A percentile compares a stretch with the other conserved stretches of the same genome.
Evolutionary conservation across 768 basidiomycete species (phyloP).

Genomic region (Mycena floridula): DNA sequence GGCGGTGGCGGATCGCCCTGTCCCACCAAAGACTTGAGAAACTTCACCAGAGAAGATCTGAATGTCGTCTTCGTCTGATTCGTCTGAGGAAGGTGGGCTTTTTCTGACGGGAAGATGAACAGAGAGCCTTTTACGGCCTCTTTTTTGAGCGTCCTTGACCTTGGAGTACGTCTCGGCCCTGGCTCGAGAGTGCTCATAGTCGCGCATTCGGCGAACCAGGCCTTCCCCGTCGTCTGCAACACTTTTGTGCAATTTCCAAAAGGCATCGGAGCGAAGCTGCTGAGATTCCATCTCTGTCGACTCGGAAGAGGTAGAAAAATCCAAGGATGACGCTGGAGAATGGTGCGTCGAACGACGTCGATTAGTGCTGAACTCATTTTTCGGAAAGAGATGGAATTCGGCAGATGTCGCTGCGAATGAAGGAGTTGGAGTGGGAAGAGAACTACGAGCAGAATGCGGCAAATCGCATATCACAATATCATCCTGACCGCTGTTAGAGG

Average conservation of each 20-base stretch:
- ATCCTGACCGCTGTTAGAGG: too few species aligned
- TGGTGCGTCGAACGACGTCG: constrained; percentile 13
- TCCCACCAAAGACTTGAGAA: constrained; percentile 13
- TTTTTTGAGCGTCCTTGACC: constrained; percentile 32
- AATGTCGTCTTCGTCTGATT: constrained; percentile 46
- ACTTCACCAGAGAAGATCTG: constrained; percentile 46
- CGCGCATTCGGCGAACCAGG: constrained; percentile 66
- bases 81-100: constrained; percentile 15
- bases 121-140: constrained; percentile 34
- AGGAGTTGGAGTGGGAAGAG: constrained; percentile 17
- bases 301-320: constrained; percentile 11
- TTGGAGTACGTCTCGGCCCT: constrained; percentile 30
- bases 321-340: constrained; percentile 14
- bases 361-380: constrained; percentile 9
- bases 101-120: constrained; percentile 15
- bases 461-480: too few species aligned
- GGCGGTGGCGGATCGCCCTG: too few species aligned
- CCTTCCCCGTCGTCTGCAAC: constrained; percentile 62
- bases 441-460: neutral
- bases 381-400: constrained; percentile 41
- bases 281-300: constrained; percentile 26
- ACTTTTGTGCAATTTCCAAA: constrained; percentile 58
- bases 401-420: constrained; percentile 41
- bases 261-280: constrained; percentile 54
- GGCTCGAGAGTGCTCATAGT: constrained; percentile 54